Conservation (phyloP, 2,329 filamentous ascomycete species). For the Intubia oerlemansii region DNA sequence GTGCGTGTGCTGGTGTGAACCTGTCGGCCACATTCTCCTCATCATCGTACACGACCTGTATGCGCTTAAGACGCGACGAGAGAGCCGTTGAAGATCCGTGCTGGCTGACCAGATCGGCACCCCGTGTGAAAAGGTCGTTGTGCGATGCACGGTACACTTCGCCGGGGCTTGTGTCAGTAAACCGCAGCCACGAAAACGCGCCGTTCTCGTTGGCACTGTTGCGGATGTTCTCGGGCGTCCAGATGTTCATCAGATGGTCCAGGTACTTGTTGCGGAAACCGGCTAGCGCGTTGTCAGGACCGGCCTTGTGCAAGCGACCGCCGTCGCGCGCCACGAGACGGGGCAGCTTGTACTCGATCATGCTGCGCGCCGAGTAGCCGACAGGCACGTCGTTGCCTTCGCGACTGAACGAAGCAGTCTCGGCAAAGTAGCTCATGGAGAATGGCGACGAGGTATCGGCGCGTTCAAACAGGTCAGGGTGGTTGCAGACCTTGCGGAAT, state of each 20-base stretch:
- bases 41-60: slow-evolving; percentile 52
- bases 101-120: slow-evolving; percentile 26
- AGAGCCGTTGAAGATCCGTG: slow-evolving; percentile 15
- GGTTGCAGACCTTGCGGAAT: slow-evolving; percentile 98
- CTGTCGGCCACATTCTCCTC: slow-evolving; percentile 28
- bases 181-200: slow-evolving; percentile 77
- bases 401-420: slow-evolving; percentile 85
- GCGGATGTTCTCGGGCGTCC: slow-evolving; percentile 58
- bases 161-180: slow-evolving; percentile 53
- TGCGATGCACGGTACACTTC: slow-evolving; percentile 54
- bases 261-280: slow-evolving; percentile 67
- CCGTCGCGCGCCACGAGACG: slow-evolving; percentile 62
- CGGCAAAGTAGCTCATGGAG: slow-evolving; percentile 69
- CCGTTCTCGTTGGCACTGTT: slow-evolving; percentile 37
- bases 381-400: slow-evolving; percentile 66
- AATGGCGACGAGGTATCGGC: slow-evolving; percentile 80
- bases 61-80: slow-evolving; percentile 30
- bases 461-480: slow-evolving; percentile 89
- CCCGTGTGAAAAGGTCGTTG: slow-evolving; percentile 49
- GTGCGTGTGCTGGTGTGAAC: slow-evolving; percentile 51
- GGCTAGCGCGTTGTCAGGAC: slow-evolving; percentile 49
- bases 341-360: slow-evolving; percentile 71
- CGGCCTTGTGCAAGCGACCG: slow-evolving; percentile 54
- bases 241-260: slow-evolving; percentile 73
- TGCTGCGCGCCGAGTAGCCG: slow-evolving; percentile 67